Evolutionary conservation across 345 rosid genomes (phyloP).

Genomic region (Cardamine chenopodiifolia): DNA sequence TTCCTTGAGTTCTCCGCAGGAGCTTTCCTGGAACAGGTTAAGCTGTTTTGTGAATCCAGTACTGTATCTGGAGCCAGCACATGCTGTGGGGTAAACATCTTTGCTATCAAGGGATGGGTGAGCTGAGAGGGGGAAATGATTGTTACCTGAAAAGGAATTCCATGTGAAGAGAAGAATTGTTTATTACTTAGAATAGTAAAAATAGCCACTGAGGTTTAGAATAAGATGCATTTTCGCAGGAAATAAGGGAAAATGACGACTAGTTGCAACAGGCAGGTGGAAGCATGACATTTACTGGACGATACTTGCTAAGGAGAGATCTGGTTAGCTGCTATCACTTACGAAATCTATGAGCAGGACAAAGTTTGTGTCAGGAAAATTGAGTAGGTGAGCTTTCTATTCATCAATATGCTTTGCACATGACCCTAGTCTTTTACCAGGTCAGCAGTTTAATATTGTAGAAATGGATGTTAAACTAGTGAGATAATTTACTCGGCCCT

Average conservation of each 20-base stretch:
- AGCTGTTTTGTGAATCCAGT: constrained; percentile 41
- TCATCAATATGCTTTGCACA: constrained; percentile 25
- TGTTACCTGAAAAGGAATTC: constrained; percentile 59
- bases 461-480: constrained; percentile 20
- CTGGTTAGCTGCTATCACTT: constrained; percentile 13
- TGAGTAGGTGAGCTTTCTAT: neutral
- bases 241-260: constrained; percentile 8
- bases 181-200: neutral
- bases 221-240: constrained; percentile 13
- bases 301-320: too few relatives aligned
- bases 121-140: constrained; percentile 56
- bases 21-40: constrained; percentile 49
- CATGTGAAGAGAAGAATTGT: constrained; percentile 29
- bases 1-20: constrained; percentile 43
- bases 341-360: neutral
- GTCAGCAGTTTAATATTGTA: constrained; percentile 13
- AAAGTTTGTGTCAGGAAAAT: constrained; percentile 6
- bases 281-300: constrained; percentile 9
- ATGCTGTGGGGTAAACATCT: constrained; percentile 45
- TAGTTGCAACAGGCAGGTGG: neutral
- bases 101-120: constrained; percentile 53
- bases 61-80: constrained; percentile 50
- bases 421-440: constrained; percentile 32
- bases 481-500: constrained; percentile 4
- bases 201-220: neutral